Conservation (phyloP, 495 filamentous ascomycete genomes). For the Choiromyces venosus region DNA sequence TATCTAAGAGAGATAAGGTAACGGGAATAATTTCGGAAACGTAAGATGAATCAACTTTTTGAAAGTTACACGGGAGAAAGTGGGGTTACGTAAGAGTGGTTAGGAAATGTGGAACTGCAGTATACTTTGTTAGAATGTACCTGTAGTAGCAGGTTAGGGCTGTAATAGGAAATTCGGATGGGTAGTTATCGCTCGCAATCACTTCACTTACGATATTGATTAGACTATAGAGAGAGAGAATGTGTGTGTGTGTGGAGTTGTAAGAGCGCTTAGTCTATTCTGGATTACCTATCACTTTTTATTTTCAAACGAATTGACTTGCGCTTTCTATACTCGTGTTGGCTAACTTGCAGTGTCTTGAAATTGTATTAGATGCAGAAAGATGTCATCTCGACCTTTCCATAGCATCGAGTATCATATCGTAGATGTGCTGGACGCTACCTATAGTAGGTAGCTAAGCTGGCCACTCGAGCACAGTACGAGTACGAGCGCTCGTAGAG, state of each 20-base stretch:
- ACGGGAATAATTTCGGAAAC: background rate
- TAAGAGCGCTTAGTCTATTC: background rate
- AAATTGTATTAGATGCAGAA: background rate
- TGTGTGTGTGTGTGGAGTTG: background rate
- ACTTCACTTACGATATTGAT: too few relatives aligned
- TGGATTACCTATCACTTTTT: background rate
- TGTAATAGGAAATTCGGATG: background rate
- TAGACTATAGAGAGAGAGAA: too few relatives aligned
- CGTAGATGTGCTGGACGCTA: background rate
- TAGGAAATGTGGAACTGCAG: background rate
- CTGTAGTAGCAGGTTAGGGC: background rate
- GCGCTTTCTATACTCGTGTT: background rate
- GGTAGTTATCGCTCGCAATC: background rate
- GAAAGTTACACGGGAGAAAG: background rate
- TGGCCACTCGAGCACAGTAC: too few relatives aligned
- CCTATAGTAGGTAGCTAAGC: background rate
- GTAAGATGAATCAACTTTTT: background rate
- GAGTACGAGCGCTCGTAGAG: too few relatives aligned
- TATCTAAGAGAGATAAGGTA: background rate
- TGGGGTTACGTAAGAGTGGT: slow-evolving; percentile 4
- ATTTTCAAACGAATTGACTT: background rate
- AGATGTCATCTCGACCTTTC: background rate
- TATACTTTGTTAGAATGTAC: background rate
- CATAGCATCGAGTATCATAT: background rate
- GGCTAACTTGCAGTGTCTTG: background rate